Evolutionary conservation across 768 basidiomycete species (phyloP), one percentile per base, ranked within the genome.

Genomic region (Suillus tomentosus): DNA sequence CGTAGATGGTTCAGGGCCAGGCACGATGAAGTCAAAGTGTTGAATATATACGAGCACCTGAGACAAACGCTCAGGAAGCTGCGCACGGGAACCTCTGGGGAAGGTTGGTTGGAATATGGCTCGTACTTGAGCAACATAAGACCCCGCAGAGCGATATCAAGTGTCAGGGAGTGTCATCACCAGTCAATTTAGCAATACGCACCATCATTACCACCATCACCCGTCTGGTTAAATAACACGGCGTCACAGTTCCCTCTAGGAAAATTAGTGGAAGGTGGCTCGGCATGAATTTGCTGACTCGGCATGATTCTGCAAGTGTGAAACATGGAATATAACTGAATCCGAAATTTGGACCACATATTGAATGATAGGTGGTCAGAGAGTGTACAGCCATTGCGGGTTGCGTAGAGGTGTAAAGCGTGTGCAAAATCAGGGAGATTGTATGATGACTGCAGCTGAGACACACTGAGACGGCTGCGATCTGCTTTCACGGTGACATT

Each of bases 291-390:
- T 15, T 43, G 42, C 53, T 68, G 61, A 5, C 69, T 56, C 22
- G 70, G 64, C 19, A 70, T 47, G 22, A 70, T 61, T 10, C 62
- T 56, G 57, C 71, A 60, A 3, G 70, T 65, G n/a, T 64, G 51
- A 39, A 72, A 68, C 22, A 67, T 70, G 0, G 69, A 64, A 36
- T 60, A 72, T 11, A 63, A 34, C 59, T 78, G 76, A 34, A 77
- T 62, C 1, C 66, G 64, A n/a, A 73, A 39, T 10, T 58, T 64
- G 19, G 57, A 64, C 76, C 75, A 77, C 2, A 31, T 36, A 17
- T 31, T 17, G 27, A 47, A 40, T 8, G 9, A 22, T 45, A 36
- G 0, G 8, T n/a, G 14, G 47, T 13, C 7, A 19, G 45, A 19
- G 34, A 56, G 31, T n/a, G 31, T 11, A 27, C 55, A 36, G 10